Evolutionary conservation across 306 rosid species (phyloP).

Genomic region (Citrullus mucosospermus): DNA sequence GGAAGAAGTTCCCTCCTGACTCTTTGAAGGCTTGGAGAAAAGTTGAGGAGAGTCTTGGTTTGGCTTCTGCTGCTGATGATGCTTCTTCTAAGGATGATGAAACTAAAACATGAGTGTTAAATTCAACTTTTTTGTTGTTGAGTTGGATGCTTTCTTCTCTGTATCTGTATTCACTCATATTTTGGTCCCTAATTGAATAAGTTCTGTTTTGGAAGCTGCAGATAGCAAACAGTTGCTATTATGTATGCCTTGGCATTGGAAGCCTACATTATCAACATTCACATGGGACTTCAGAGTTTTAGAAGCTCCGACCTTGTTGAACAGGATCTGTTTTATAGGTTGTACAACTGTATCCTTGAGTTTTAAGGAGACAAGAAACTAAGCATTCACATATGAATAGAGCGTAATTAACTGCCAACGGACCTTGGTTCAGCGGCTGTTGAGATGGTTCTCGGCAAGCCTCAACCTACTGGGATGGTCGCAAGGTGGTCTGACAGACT

Average conservation of each 20-base stretch:
- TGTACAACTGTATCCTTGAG: too few relatives aligned
- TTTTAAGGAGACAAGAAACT: too few relatives aligned
- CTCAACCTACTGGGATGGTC: too few relatives aligned
- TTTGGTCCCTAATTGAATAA: background rate
- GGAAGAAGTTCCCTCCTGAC: conserved; percentile 48
- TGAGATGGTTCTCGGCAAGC: too few relatives aligned
- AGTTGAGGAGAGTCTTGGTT: conserved; percentile 39
- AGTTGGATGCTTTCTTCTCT: background rate
- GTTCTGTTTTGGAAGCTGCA: background rate
- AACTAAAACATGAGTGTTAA: background rate
- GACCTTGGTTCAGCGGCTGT: too few relatives aligned
- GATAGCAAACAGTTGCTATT: background rate
- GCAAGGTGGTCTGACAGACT: too few relatives aligned
- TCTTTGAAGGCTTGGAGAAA: conserved; percentile 42
- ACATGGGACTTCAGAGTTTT: background rate
- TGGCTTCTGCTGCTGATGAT: conserved; percentile 21
- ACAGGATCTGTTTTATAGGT: too few relatives aligned
- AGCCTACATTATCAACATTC: conserved; percentile 9
- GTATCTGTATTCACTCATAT: background rate
- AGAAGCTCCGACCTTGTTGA: background rate
- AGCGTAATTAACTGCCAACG: too few relatives aligned
- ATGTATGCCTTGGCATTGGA: background rate
- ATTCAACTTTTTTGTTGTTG: background rate
- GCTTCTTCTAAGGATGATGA: conserved; percentile 14
- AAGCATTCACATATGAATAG: too few relatives aligned